Percentiles rank a stretch among this genome's conserved stretches.
Evolutionary conservation across 345 rosid genomes (phyloP).

Genomic region (Rhodomyrtus tomentosa): DNA sequence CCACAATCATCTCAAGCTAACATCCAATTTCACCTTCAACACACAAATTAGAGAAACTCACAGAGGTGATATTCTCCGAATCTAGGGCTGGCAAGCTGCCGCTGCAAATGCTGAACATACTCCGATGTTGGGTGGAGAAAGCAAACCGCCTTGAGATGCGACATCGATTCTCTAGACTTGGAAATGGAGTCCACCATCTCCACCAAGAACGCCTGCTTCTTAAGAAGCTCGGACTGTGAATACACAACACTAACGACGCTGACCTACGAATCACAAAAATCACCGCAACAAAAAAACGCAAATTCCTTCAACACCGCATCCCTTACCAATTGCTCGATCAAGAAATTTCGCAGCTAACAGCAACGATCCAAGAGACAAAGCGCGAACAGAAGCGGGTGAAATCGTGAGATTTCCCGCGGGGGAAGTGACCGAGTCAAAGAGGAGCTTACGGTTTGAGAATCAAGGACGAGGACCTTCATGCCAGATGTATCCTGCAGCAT

Average conservation of each 20-base stretch:
- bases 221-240: constrained; percentile 85
- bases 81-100: constrained; percentile 69
- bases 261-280: constrained; percentile 29
- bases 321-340: neutral
- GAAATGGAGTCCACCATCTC: constrained; percentile 82
- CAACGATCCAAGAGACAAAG: neutral
- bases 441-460: too few species aligned
- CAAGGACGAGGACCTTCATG: constrained; percentile 95
- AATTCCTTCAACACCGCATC: neutral
- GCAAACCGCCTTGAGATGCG: constrained; percentile 86
- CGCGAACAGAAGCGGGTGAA: neutral
- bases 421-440: too few species aligned
- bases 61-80: constrained; percentile 82
- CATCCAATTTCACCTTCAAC: neutral
- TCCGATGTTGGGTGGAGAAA: constrained; percentile 78
- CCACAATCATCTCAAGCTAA: neutral
- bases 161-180: constrained; percentile 72
- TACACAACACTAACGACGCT: constrained; percentile 79
- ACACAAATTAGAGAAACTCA: constrained; percentile 15
- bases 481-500: constrained; percentile 93
- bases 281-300: neutral
- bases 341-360: neutral
- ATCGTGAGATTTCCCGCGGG: neutral
- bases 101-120: constrained; percentile 65
- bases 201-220: constrained; percentile 81